Evolutionary conservation across 2,329 filamentous ascomycete genomes (phyloP), one percentile per base, ranked within the genome.

Genomic region (Penicillium sp.): DNA sequence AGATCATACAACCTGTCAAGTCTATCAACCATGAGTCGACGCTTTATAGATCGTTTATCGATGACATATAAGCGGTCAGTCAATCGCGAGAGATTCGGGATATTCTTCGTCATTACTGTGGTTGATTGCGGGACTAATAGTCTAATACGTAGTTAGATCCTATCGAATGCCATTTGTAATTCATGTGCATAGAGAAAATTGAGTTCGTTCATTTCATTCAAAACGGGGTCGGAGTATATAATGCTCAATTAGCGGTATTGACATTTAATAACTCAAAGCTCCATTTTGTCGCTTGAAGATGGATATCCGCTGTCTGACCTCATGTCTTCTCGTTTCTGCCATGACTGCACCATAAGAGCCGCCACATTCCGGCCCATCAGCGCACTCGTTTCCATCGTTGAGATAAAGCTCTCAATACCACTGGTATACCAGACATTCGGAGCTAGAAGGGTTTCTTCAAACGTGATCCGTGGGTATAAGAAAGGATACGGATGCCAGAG

Each of bases 311-410:
- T 19, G n/a, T 2, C 16, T n/a, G 36, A 20, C n/a, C 11, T 38
- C 29, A 33, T 11, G 25, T 35, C 18, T 4, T 28, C 33, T 26
- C 53, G 19, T 16, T 53, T 75, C 39, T 75, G 64, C 43, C 77
- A 71, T 4, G 67, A 77, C 68, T 73, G 77, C 59, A 61, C 58
- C 33, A 80, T 80, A 48, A 80, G 75, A 40, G 73, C 71, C 11
- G 72, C 73, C 39, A 78, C 71, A 45, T 83, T 82, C 59, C 65
- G 73, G 4, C 93, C 93, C 81, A 93, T 93, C 52, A 97, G 67
- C 1, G 87, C 86, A 62, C 83, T 95, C 5, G 93, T 96, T 73
- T 98, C 93, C 93, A 98, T 97, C 0, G 89, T 95, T 7, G 86
- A 93, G 53, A 97, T 94, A 62, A 98, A 96, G 53, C 84, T 84